Evolutionary conservation across 495 filamentous ascomycete species (phyloP).

Genomic region (Daldinia loculata): DNA sequence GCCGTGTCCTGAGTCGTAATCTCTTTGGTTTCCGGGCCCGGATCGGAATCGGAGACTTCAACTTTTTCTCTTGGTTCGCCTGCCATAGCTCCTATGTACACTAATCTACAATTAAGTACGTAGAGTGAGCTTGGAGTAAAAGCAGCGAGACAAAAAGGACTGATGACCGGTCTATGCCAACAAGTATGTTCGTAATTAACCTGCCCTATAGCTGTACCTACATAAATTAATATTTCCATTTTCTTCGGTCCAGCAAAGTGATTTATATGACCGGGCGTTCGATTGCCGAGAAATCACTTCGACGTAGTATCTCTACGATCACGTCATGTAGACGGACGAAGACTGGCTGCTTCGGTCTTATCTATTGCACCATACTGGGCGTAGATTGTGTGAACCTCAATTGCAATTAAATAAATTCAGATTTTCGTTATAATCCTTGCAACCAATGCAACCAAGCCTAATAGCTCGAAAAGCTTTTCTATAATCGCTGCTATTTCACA

Average conservation of each 20-base stretch:
- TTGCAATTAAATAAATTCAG: not conserved
- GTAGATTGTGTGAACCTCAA: constrained; percentile 20
- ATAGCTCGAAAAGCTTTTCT: not conserved
- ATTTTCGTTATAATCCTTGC: not conserved
- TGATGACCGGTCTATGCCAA: not conserved
- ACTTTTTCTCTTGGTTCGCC: not conserved
- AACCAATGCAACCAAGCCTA: not conserved
- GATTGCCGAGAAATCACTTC: constrained; percentile 2
- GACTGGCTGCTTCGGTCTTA: constrained; percentile 34
- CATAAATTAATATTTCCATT: not conserved
- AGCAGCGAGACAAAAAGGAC: not conserved
- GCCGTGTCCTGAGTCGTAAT: constrained; percentile 5
- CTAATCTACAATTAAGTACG: not conserved
- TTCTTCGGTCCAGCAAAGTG: not conserved
- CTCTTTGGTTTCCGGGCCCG: constrained; percentile 19
- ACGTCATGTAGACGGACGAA: constrained; percentile 33
- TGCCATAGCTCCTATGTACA: constrained; percentile 11
- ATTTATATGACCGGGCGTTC: not conserved
- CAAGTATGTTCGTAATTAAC: not conserved
- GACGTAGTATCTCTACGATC: constrained; percentile 18
- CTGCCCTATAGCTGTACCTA: not conserved
- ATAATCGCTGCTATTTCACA: not conserved
- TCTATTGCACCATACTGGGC: constrained; percentile 38
- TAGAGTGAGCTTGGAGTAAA: not conserved
- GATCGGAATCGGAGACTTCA: constrained; percentile 18